phyloP scores from a whole-genome alignment of 83 land plant genomes.

The Picea mariana region DNA sequence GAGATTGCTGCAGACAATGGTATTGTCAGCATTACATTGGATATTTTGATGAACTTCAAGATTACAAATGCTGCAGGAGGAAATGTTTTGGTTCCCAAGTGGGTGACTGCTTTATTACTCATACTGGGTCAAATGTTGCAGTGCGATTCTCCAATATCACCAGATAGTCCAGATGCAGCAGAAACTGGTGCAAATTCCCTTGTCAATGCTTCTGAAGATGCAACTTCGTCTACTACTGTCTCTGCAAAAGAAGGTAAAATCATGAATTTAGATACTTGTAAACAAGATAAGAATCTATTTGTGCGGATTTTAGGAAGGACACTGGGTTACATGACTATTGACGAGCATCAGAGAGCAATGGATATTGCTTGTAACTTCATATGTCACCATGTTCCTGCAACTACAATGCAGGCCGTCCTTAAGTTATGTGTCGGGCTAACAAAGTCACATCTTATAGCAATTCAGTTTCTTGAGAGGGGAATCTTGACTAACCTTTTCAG shows the following conservation, averaged over 20 bases:
- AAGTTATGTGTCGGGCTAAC: slow-evolving; percentile 93
- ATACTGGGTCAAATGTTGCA: slow-evolving; percentile 81
- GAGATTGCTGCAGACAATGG: slow-evolving; percentile 86
- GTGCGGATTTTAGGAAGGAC: slow-evolving; percentile 67
- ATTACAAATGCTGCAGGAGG: too few species aligned
- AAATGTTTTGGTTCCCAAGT: slow-evolving; percentile 60
- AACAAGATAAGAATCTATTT: too few species aligned
- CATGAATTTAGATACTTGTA: too few species aligned
- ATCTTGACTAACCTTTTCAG: slow-evolving; percentile 74
- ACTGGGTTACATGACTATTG: slow-evolving; percentile 69
- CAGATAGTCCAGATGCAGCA: too few species aligned
- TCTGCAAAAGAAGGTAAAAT: too few species aligned
- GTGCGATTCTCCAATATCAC: too few species aligned
- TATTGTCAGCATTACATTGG: slow-evolving; percentile 47
- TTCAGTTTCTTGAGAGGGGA: slow-evolving; percentile 85
- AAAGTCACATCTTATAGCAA: slow-evolving; percentile 74
- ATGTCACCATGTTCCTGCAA: too few species aligned
- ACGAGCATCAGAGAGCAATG: slow-evolving; percentile 65
- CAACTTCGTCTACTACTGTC: too few species aligned
- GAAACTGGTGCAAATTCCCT: slow-evolving; percentile 24
- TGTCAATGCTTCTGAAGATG: slow-evolving; percentile 33
- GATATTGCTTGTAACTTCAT: too few species aligned
- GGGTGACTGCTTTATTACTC: slow-evolving; percentile 71
- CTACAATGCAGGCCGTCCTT: slow-evolving; percentile 80
- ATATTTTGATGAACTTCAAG: slow-evolving; percentile 46